A percentile compares a stretch with the other conserved stretches of the same genome.
These are phyloP conservation scores for Brasenia schreberi DNA, from an alignment of 164 flowering plant species.

Conservation along the genomic window DNA sequence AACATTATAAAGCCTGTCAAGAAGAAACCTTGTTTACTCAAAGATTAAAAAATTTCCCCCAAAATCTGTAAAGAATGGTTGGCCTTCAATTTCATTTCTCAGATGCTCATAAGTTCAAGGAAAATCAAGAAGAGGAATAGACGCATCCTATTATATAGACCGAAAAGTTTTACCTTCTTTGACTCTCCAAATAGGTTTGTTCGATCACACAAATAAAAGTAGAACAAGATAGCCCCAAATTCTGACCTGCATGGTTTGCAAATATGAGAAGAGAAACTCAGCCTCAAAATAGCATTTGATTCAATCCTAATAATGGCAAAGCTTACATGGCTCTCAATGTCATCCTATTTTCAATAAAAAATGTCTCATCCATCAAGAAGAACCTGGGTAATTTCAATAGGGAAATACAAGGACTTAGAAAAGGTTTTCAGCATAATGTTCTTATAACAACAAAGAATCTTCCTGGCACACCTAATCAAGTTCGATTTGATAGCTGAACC, in stretches of 20 bases:
- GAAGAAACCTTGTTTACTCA: too few species aligned
- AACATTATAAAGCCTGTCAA: too few species aligned
- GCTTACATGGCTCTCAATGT: constrained; percentile 78
- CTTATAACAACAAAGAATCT: neutral
- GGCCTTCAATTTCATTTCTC: too few species aligned
- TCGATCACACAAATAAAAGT: constrained; percentile 82
- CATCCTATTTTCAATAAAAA: constrained; percentile 76
- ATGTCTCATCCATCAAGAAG: constrained; percentile 71
- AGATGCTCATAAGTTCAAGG: too few species aligned
- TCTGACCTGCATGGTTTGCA: constrained; percentile 52
- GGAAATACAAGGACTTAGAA: neutral
- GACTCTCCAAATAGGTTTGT: constrained; percentile 65
- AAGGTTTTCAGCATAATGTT: neutral
- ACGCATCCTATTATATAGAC: too few species aligned
- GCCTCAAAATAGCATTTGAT: neutral
- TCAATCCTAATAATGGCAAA: neutral
- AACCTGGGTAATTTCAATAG: constrained; percentile 31
- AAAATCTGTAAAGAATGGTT: too few species aligned
- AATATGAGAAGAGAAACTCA: constrained; percentile 1
- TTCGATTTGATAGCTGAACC: constrained; percentile 53
- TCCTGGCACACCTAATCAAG: constrained; percentile 42
- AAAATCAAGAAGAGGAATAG: too few species aligned
- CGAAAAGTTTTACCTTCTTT: constrained; percentile 43
- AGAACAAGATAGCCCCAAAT: constrained; percentile 61
- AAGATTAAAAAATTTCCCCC: too few species aligned